These are phyloP conservation scores for Pseudocercospora vitis DNA, from an alignment of 2,329 filamentous ascomycete genomes.

Conservation along the genomic window DNA sequence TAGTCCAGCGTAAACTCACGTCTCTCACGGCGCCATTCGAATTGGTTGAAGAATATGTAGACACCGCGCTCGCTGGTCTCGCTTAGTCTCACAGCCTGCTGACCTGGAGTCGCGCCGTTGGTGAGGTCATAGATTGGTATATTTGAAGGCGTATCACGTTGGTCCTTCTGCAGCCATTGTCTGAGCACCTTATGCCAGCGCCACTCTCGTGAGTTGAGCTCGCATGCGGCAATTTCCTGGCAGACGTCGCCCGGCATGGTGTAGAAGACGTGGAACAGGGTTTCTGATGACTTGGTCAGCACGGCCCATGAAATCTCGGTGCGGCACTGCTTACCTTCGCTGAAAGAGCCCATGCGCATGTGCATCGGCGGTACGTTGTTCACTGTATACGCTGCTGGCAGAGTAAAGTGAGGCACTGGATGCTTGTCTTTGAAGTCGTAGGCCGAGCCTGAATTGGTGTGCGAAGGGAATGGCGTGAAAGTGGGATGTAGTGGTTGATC, in stretches of 20 bases:
- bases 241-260: slow-evolving; percentile 64
- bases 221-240: slow-evolving; percentile 65
- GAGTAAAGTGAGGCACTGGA: slow-evolving; percentile 62
- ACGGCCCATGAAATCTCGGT: not conserved
- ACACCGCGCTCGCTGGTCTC: slow-evolving; percentile 52
- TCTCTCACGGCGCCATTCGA: slow-evolving; percentile 54
- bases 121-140: slow-evolving; percentile 35
- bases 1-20: slow-evolving; percentile 55
- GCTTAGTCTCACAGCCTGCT: slow-evolving; percentile 45
- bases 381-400: slow-evolving; percentile 65
- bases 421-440: slow-evolving; percentile 48
- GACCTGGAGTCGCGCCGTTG: slow-evolving; percentile 28
- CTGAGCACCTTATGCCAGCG: slow-evolving; percentile 56
- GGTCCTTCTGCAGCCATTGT: slow-evolving; percentile 58
- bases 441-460: slow-evolving; percentile 32
- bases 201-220: slow-evolving; percentile 57
- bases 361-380: slow-evolving; percentile 64
- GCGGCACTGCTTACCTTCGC: slow-evolving; percentile 33
- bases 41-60: slow-evolving; percentile 57
- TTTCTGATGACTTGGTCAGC: slow-evolving; percentile 52
- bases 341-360: slow-evolving; percentile 36
- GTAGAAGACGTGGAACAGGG: slow-evolving; percentile 70
- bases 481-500: slow-evolving; percentile 58
- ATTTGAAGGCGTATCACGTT: slow-evolving; percentile 40
- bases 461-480: slow-evolving; percentile 63